Conservation (phyloP, 2,329 filamentous ascomycete species). For the Metarhizium guizhouense region DNA sequence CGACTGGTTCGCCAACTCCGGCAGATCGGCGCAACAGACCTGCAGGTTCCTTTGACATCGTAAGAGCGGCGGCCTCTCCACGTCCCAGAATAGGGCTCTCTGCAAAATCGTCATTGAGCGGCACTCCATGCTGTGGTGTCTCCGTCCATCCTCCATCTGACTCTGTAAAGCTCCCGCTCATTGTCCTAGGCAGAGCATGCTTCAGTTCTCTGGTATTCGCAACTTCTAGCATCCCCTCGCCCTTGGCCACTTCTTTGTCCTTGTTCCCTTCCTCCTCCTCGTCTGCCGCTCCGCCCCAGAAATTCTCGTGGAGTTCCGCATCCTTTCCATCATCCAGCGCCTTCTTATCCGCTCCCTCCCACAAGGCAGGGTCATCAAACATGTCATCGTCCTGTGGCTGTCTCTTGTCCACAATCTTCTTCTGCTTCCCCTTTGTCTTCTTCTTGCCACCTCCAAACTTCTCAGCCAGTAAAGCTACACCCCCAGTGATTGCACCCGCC, state of each 20-base stretch:
- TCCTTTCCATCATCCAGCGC: constrained; percentile 15
- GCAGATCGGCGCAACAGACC: constrained; percentile 23
- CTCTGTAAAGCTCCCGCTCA: constrained; percentile 12
- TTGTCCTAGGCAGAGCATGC: constrained; percentile 8
- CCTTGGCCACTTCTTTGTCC: background rate
- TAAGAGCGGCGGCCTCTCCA: constrained; percentile 12
- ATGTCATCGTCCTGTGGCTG: constrained; percentile 30
- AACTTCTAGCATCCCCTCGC: background rate
- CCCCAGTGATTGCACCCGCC: constrained; percentile 12
- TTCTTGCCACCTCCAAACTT: constrained; percentile 22
- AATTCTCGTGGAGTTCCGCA: constrained; percentile 13
- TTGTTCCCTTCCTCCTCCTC: constrained; percentile 4
- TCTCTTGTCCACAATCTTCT: constrained; percentile 31
- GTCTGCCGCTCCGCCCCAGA: constrained; percentile 19
- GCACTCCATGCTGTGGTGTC: constrained; percentile 13
- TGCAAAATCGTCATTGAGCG: constrained; percentile 17
- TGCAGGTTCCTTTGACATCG: constrained; percentile 10
- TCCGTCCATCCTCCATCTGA: constrained; percentile 15
- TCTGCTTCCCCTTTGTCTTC: constrained; percentile 16
- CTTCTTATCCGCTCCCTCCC: constrained; percentile 34
- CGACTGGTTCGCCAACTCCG: constrained; percentile 19
- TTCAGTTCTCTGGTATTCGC: constrained; percentile 1
- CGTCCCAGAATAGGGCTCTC: constrained; percentile 32
- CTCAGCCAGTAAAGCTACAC: constrained; percentile 25
- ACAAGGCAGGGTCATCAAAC: constrained; percentile 34